Percentiles rank a stretch among this genome's conserved stretches.
Conservation (phyloP, 2,329 filamentous ascomycete species). For the Colletotrichum tropicicola region DNA sequence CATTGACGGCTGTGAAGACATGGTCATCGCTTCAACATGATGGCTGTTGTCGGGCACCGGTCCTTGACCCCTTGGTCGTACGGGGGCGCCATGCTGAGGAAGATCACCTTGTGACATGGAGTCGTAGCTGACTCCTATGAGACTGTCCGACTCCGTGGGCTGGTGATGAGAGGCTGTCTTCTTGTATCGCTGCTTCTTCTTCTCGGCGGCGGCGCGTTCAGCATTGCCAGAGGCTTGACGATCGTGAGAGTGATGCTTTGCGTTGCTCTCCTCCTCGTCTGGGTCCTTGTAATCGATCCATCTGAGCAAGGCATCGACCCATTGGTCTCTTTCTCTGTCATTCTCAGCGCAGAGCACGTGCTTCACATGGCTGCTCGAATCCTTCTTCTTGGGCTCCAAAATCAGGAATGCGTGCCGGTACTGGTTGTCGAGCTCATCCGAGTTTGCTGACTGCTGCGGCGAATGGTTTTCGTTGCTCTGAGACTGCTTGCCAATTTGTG, state of each 20-base stretch:
- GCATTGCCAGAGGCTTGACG: conserved; percentile 45
- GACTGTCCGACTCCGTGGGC: conserved; percentile 50
- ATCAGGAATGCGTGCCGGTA: conserved; percentile 97
- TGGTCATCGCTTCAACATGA: conserved; percentile 36
- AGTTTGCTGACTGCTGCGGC: conserved; percentile 60
- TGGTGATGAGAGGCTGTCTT: conserved; percentile 45
- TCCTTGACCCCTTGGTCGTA: conserved; percentile 46
- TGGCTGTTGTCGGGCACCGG: conserved; percentile 44
- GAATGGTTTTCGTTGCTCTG: conserved; percentile 70
- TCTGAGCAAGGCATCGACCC: conserved; percentile 89
- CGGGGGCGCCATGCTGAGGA: conserved; percentile 51
- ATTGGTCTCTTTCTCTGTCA: conserved; percentile 89
- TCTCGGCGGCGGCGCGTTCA: conserved; percentile 26
- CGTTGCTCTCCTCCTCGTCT: conserved; percentile 59
- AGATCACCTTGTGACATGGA: conserved; percentile 60
- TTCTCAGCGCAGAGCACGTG: conserved; percentile 97
- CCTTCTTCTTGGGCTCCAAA: conserved; percentile 95
- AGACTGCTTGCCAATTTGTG: conserved; percentile 94
- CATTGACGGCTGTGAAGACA: conserved; percentile 52
- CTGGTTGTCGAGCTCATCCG: conserved; percentile 88
- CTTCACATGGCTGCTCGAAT: conserved; percentile 85
- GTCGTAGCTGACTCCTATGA: conserved; percentile 69
- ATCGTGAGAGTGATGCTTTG: conserved; percentile 47
- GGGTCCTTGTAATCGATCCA: conserved; percentile 83
- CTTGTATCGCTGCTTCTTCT: conserved; percentile 43